Percentiles rank a stretch among this genome's conserved stretches.
Conservation (phyloP, 2,329 filamentous ascomycete genomes). For the Orbilia blumenaviensis region DNA sequence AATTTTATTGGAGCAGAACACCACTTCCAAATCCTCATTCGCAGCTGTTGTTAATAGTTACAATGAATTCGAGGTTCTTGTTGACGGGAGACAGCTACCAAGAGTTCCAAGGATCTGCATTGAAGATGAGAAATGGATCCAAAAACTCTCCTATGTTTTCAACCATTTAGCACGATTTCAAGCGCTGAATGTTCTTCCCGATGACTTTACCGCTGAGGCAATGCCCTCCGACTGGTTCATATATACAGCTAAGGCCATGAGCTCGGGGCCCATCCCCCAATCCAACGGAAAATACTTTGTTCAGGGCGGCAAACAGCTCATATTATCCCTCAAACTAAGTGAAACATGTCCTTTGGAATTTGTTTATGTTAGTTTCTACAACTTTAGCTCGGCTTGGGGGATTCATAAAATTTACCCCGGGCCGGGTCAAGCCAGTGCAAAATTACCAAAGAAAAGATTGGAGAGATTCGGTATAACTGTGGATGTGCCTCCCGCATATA, state of each 20-base stretch:
- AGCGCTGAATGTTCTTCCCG: neutral
- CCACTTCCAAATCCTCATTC: neutral
- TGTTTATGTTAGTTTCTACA: slow-evolving; percentile 17
- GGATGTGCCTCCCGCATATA: neutral
- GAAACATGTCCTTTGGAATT: neutral
- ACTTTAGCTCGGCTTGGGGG: slow-evolving; percentile 21
- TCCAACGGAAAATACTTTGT: slow-evolving; percentile 2
- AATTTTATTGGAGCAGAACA: neutral
- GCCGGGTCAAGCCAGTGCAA: neutral
- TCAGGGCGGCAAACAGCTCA: neutral
- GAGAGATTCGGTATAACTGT: slow-evolving; percentile 4
- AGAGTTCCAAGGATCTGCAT: slow-evolving; percentile 6
- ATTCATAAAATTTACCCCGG: slow-evolving; percentile 22
- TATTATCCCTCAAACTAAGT: neutral
- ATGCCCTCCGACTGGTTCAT: neutral
- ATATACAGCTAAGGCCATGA: neutral
- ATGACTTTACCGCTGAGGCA: neutral
- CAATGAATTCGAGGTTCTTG: slow-evolving; percentile 2
- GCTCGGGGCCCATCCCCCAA: neutral
- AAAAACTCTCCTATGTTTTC: slow-evolving; percentile 5
- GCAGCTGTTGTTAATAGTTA: neutral
- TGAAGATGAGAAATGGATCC: neutral
- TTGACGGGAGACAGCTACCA: neutral
- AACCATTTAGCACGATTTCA: slow-evolving; percentile 6
- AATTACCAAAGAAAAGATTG: neutral